Base-by-base conservation (phyloP, 805 yeast genomes). In the Wickerhamiella occidentalis region DNA sequence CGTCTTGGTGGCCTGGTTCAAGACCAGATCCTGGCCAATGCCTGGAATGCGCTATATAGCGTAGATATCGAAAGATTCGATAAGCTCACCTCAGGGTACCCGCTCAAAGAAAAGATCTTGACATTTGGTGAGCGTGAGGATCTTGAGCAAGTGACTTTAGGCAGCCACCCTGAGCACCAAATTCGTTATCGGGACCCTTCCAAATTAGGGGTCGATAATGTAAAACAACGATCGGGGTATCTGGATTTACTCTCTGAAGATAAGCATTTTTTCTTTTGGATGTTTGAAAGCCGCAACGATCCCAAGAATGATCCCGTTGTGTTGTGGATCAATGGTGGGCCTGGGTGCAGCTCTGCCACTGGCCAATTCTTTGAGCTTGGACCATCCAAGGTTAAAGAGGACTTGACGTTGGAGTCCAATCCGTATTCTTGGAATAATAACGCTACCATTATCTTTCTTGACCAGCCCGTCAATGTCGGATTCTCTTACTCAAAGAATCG, bases 381-480 rank as follows among this genome's bases (percentile, higher is more conserved):
- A 22, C 95, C 97, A 8, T 76, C 95, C 1, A 73, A 83, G 13
- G 80, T 90, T 55, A 77, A 77, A 62, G 79, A 78, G 57, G 76
- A 81, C 50, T 66, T 78, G 49, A 68, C 83, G 57, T 79, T 81
- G 58, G 90, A 92, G 21, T 70, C 68, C 65, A 90, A 90, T 68
- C 94, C 94, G 28, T 68, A 79, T 68, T 79, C 96, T 1, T 90
- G 98, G 98, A 90, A 87, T 68, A 71, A 75, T 60, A 88, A 88
- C 64, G 96, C 98, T 33, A 77, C 92, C 18, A 87, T 90, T 35
- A 83, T 92, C 56, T 90, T 84, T 72, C 73, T 90, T 53, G 97
- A 90, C 65, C 96, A 90, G 68, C 98, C 97, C 9, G 86, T 88
- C 48, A 85, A 85, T 54, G 96, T 86, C 33, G 98, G 97, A 29